phyloP scores from a whole-genome alignment of 2,329 filamentous ascomycete species.

The Xylariaceae sp. region DNA sequence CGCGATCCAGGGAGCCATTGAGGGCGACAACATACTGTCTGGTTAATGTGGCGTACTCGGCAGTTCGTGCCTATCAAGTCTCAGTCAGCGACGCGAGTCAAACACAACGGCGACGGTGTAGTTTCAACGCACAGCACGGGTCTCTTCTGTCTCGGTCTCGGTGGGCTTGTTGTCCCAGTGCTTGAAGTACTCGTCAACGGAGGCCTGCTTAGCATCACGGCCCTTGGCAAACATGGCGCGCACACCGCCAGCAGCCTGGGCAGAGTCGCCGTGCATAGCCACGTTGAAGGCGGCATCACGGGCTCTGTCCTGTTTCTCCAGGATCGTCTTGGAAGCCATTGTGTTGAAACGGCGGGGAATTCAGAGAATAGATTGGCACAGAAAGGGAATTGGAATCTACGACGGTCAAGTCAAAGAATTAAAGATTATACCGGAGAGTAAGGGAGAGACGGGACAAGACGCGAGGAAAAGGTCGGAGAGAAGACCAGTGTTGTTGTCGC shows the following conservation, averaged over 20 bases:
- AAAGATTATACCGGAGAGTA: neutral
- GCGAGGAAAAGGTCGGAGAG: neutral
- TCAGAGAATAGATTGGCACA: neutral
- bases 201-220: slow-evolving; percentile 65
- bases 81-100: slow-evolving; percentile 5
- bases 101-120: neutral
- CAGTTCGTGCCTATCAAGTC: slow-evolving; percentile 62
- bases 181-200: slow-evolving; percentile 90
- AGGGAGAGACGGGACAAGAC: neutral
- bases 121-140: slow-evolving; percentile 59
- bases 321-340: slow-evolving; percentile 43
- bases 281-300: slow-evolving; percentile 91
- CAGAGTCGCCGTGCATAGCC: slow-evolving; percentile 71
- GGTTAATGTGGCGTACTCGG: slow-evolving; percentile 88
- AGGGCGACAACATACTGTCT: slow-evolving; percentile 63
- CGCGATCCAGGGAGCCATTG: neutral
- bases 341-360: slow-evolving; percentile 25
- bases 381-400: neutral
- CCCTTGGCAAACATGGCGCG: slow-evolving; percentile 84
- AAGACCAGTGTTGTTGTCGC: slow-evolving; percentile 6
- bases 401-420: neutral
- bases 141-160: slow-evolving; percentile 75
- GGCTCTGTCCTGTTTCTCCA: slow-evolving; percentile 76
- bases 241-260: slow-evolving; percentile 66
- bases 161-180: slow-evolving; percentile 86